Conservation (phyloP, 192 early-diverging fungal species). For the Backusella liffmaniae region DNA sequence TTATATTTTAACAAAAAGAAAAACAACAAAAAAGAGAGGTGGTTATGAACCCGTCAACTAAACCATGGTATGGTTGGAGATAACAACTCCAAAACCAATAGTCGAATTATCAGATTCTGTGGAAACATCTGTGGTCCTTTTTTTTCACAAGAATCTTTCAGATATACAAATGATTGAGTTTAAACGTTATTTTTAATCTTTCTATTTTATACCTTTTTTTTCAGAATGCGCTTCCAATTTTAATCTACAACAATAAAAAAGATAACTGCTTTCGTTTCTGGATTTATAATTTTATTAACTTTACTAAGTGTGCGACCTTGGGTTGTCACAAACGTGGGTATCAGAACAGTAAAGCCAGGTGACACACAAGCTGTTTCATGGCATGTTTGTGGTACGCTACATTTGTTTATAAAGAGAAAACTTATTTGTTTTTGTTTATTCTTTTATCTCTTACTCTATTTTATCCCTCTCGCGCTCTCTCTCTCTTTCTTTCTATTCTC, state of each 20-base stretch:
- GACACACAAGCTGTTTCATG: slow-evolving; percentile 4
- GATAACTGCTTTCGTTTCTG: neutral
- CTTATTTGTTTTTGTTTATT: slow-evolving; percentile 5
- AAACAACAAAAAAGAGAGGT: neutral
- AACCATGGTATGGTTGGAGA: neutral
- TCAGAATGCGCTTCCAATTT: neutral
- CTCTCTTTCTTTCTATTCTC: neutral
- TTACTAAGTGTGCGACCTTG: neutral
- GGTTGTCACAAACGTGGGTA: slow-evolving; percentile 5
- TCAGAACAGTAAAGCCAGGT: neutral
- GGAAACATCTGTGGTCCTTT: neutral
- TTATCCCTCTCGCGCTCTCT: neutral
- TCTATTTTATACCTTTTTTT: neutral
- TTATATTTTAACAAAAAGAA: neutral
- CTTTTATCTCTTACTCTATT: neutral
- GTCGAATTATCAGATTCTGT: slow-evolving; percentile 9
- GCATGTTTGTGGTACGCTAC: slow-evolving; percentile 3
- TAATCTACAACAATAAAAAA: neutral
- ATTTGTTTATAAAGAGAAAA: neutral
- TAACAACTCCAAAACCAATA: neutral
- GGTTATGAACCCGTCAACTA: neutral
- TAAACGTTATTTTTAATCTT: slow-evolving; percentile 4
- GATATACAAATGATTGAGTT: neutral
- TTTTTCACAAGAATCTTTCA: neutral
- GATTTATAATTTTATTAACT: neutral